phyloP scores from a whole-genome alignment of 2,329 filamentous ascomycete genomes.

The Elsinoe fawcettii region DNA sequence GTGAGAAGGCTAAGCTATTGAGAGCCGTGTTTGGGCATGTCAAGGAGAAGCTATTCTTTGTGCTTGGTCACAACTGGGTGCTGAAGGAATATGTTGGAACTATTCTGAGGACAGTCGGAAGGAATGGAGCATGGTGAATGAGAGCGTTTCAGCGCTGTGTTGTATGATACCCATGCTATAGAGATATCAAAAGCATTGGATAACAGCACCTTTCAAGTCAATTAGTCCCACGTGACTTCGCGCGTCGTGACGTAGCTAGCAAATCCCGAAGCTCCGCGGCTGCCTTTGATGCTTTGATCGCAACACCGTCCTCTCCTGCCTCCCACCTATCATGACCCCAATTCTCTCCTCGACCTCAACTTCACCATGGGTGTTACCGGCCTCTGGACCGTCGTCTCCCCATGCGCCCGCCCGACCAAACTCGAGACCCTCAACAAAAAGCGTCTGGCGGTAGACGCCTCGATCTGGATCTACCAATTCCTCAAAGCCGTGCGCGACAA shows the following conservation, averaged over 20 bases:
- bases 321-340: background rate
- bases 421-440: conserved; percentile 94
- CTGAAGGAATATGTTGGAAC: conserved; percentile 31
- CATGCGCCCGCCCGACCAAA: conserved; percentile 90
- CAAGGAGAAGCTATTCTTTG: conserved; percentile 57
- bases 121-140: conserved; percentile 1
- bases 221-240: conserved; percentile 9
- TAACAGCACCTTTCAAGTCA: too few relatives aligned
- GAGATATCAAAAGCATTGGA: conserved; percentile 5
- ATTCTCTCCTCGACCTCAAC: background rate
- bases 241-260: conserved; percentile 10
- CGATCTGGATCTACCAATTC: conserved; percentile 99
- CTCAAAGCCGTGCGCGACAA: conserved; percentile 98
- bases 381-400: conserved; percentile 92
- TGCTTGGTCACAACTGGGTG: conserved; percentile 58
- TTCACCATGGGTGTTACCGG: conserved; percentile 85
- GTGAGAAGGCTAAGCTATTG: conserved; percentile 39
- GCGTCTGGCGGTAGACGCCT: conserved; percentile 92
- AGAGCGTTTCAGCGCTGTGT: background rate
- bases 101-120: conserved; percentile 15
- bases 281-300: background rate
- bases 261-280: background rate
- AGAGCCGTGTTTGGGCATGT: conserved; percentile 60
- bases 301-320: background rate
- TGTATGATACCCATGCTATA: conserved; percentile 12